Evolutionary conservation across 1,139 yeast genomes (phyloP).

Genomic region (Blastobotrys arbuscula): DNA sequence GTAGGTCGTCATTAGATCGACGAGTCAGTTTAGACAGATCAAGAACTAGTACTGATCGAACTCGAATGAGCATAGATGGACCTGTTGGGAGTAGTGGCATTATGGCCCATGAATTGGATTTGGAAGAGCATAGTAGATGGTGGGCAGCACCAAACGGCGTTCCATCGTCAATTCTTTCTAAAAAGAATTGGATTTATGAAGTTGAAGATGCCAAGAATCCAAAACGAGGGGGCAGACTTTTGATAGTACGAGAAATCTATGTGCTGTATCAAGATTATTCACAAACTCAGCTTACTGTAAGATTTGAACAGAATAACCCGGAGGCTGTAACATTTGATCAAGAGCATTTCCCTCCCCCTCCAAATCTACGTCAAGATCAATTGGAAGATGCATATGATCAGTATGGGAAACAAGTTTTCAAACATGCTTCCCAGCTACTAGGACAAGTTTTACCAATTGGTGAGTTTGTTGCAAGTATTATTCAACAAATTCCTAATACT

Average conservation of each 20-base stretch:
- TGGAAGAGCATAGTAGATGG: conserved; percentile 47
- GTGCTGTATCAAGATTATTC: conserved; percentile 70
- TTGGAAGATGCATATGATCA: conserved; percentile 47
- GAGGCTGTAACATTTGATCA: conserved; percentile 47
- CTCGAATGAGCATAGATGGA: conserved; percentile 14
- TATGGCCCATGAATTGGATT: conserved; percentile 31
- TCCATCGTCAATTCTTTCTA: conserved; percentile 52
- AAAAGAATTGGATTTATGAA: conserved; percentile 49
- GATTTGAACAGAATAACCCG: conserved; percentile 55
- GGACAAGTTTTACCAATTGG: conserved; percentile 24
- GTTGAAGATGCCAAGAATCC: conserved; percentile 52
- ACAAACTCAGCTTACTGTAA: conserved; percentile 50
- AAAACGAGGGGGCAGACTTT: conserved; percentile 53
- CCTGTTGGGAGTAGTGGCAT: conserved; percentile 7
- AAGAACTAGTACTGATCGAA: conserved; percentile 7
- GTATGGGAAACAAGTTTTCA: conserved; percentile 31
- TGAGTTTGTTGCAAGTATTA: conserved; percentile 33
- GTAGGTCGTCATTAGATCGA: conserved; percentile 10
- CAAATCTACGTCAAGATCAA: conserved; percentile 40
- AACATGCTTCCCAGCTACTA: conserved; percentile 25
- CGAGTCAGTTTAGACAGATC: conserved; percentile 5
- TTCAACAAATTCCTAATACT: conserved; percentile 35
- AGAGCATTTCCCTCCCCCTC: conserved; percentile 44
- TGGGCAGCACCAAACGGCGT: conserved; percentile 53
- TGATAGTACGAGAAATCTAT: conserved; percentile 61